Conservation (phyloP, 257 asterid genomes). For the Solanum medicagineum region DNA sequence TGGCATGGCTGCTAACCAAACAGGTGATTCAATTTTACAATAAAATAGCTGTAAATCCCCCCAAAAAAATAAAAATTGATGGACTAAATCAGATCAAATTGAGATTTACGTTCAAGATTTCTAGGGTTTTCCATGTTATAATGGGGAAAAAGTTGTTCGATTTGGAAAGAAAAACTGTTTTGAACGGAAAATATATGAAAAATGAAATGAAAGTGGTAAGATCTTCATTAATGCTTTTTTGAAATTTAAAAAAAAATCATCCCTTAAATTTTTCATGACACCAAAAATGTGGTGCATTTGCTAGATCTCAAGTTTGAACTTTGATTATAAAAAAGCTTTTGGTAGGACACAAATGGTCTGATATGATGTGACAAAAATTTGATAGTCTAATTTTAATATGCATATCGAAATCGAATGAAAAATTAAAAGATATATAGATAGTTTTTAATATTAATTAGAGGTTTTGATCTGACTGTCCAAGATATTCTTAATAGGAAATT, state of each 20-base stretch:
- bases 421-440: too few relatives aligned
- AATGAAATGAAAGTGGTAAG: background rate
- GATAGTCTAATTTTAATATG: too few relatives aligned
- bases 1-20: constrained; percentile 49
- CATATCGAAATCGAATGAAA: too few relatives aligned
- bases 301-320: too few relatives aligned
- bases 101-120: background rate
- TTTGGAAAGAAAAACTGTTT: background rate
- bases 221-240: background rate
- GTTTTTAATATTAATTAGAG: background rate
- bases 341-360: too few relatives aligned
- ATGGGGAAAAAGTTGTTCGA: background rate
- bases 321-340: too few relatives aligned
- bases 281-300: too few relatives aligned
- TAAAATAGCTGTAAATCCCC: background rate
- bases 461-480: background rate
- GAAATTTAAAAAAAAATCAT: background rate
- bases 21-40: background rate
- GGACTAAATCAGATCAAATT: background rate
- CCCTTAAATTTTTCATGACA: too few relatives aligned
- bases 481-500: too few relatives aligned
- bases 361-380: too few relatives aligned
- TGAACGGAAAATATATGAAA: background rate
- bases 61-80: background rate
- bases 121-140: background rate